Evolutionary conservation across 1,284 basidiomycete genomes (phyloP).

Genomic region (Heterobasidion irregulare): DNA sequence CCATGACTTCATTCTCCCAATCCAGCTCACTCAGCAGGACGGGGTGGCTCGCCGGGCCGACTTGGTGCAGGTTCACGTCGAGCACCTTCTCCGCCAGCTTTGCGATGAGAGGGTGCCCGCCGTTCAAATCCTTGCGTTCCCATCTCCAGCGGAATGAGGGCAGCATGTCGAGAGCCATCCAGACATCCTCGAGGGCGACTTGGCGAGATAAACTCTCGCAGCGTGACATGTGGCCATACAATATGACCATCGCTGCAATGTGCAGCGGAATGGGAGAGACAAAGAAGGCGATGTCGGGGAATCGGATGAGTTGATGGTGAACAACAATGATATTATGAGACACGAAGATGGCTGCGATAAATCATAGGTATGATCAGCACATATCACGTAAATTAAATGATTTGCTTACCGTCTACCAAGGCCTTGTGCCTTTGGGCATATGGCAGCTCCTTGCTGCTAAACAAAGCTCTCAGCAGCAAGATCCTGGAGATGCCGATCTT

Average conservation of each 20-base stretch:
- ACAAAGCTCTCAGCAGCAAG: slow-evolving; percentile 63
- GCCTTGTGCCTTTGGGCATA: slow-evolving; percentile 58
- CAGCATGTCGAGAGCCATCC: slow-evolving; percentile 77
- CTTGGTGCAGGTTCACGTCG: slow-evolving; percentile 53
- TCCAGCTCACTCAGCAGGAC: slow-evolving; percentile 58
- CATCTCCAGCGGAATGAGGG: slow-evolving; percentile 81
- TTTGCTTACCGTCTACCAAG: slow-evolving; percentile 57
- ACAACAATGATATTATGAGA: slow-evolving; percentile 79
- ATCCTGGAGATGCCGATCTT: slow-evolving; percentile 78
- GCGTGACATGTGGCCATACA: slow-evolving; percentile 75
- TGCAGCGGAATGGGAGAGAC: slow-evolving; percentile 79
- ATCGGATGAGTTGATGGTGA: slow-evolving; percentile 71
- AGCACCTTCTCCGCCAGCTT: slow-evolving; percentile 72
- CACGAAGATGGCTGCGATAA: slow-evolving; percentile 59
- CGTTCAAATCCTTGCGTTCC: slow-evolving; percentile 71
- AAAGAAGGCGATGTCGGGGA: slow-evolving; percentile 78
- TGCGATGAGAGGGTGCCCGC: slow-evolving; percentile 72
- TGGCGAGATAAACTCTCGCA: slow-evolving; percentile 55
- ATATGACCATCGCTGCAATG: slow-evolving; percentile 80
- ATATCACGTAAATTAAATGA: not conserved
- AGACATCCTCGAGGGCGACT: slow-evolving; percentile 68
- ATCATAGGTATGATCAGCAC: not conserved
- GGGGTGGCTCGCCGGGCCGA: slow-evolving; percentile 47
- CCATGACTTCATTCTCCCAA: slow-evolving; percentile 50
- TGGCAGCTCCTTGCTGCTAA: slow-evolving; percentile 62